These are phyloP conservation scores for Prototheca wickerhamii DNA, from an alignment of 163 green algal genomes.

Conservation along the genomic window DNA sequence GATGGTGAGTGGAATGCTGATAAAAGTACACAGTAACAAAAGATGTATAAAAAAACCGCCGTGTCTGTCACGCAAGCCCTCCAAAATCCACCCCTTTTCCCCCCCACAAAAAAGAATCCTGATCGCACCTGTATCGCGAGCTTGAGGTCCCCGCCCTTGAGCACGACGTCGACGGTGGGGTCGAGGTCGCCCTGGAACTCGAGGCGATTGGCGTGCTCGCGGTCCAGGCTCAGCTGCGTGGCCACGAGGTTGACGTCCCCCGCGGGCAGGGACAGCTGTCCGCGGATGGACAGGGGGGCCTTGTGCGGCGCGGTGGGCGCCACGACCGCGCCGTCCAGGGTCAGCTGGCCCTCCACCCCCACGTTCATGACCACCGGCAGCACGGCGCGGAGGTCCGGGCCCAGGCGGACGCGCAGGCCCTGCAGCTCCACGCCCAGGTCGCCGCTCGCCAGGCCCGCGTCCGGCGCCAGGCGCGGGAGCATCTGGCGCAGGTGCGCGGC, in stretches of 20 bases:
- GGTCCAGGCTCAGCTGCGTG: constrained; percentile 74
- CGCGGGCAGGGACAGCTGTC: constrained; percentile 19
- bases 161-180: constrained; percentile 73
- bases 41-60: no score
- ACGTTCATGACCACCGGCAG: constrained; percentile 92
- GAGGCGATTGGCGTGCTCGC: constrained; percentile 80
- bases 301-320: constrained; percentile 51
- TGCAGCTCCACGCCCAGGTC: constrained; percentile 31
- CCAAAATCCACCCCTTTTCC: neutral
- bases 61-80: no score
- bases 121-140: constrained; percentile 41
- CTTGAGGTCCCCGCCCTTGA: constrained; percentile 62
- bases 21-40: no score
- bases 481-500: neutral
- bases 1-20: no score
- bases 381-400: constrained; percentile 78
- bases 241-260: constrained; percentile 89
- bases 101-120: neutral
- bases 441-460: no score
- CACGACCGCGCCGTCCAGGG: constrained; percentile 26
- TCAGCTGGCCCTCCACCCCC: constrained; percentile 62
- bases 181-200: constrained; percentile 42
- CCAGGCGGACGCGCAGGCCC: constrained; percentile 61
- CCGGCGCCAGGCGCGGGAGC: neutral
- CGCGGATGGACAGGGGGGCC: constrained; percentile 28